Conservation (phyloP, 202 grass and related monocot species). For the Elaeis oleifera region DNA sequence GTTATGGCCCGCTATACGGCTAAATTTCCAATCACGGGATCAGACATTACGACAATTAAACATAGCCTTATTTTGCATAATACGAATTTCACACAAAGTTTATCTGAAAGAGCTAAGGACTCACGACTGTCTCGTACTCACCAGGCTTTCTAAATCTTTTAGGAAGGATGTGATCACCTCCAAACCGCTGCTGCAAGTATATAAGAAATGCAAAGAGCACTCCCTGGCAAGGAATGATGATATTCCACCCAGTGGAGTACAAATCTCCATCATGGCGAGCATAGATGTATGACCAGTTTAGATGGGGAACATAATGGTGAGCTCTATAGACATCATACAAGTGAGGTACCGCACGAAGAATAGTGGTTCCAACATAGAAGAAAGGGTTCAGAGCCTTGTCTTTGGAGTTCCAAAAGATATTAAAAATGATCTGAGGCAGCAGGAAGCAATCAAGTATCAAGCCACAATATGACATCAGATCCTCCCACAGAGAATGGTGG, state of each 20-base stretch:
- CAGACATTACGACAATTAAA: too few species aligned
- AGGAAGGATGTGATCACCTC: not conserved
- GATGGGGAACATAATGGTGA: too few species aligned
- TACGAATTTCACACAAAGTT: too few species aligned
- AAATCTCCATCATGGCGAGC: not conserved
- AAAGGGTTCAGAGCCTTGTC: slow-evolving; percentile 7
- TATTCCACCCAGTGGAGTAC: slow-evolving; percentile 7
- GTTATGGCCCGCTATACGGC: too few species aligned
- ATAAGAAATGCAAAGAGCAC: not conserved
- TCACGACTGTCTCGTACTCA: too few species aligned
- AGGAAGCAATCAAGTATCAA: slow-evolving; percentile 12
- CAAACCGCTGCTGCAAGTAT: slow-evolving; percentile 10
- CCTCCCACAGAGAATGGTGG: not conserved
- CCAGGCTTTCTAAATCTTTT: not conserved
- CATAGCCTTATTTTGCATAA: too few species aligned
- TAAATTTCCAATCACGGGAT: too few species aligned
- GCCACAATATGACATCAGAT: not conserved
- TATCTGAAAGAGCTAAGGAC: too few species aligned
- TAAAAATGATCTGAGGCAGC: slow-evolving; percentile 9
- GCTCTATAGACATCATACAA: slow-evolving; percentile 8
- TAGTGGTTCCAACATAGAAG: slow-evolving; percentile 11
- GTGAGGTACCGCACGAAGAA: not conserved
- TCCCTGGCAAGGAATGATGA: not conserved
- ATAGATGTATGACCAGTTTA: not conserved
- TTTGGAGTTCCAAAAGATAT: slow-evolving; percentile 1